Evolutionary conservation across 2,329 filamentous ascomycete species (phyloP).

Genomic region (Aspergillus proliferans): DNA sequence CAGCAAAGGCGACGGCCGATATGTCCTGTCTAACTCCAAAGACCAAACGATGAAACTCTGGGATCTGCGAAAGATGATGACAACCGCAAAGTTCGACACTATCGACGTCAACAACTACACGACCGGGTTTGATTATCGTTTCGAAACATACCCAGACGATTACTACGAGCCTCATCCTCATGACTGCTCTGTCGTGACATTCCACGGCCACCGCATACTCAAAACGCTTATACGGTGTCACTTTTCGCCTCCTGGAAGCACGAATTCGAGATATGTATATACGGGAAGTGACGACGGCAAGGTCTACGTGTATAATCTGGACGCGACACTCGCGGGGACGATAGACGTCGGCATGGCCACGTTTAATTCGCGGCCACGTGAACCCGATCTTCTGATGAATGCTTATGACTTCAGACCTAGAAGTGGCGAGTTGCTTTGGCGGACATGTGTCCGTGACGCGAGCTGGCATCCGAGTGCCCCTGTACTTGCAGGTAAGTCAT

Average conservation of each 20-base stretch:
- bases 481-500: conserved; percentile 59
- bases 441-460: conserved; percentile 76
- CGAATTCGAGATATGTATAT: conserved; percentile 88
- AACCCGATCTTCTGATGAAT: conserved; percentile 48
- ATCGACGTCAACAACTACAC: conserved; percentile 50
- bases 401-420: conserved; percentile 50
- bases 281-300: conserved; percentile 83
- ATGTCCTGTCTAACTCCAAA: conserved; percentile 89
- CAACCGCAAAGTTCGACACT: conserved; percentile 53
- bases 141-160: conserved; percentile 48
- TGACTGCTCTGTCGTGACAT: conserved; percentile 90
- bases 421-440: conserved; percentile 55
- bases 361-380: conserved; percentile 52
- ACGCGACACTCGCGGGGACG: conserved; percentile 71
- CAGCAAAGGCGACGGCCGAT: conserved; percentile 81
- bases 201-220: conserved; percentile 81
- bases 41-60: conserved; percentile 97
- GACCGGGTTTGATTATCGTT: conserved; percentile 59
- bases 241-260: conserved; percentile 81
- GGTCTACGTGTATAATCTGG: conserved; percentile 88
- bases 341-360: conserved; percentile 74
- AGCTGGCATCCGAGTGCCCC: conserved; percentile 86
- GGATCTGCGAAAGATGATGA: conserved; percentile 87
- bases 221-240: conserved; percentile 91
- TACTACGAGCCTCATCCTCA: conserved; percentile 62